phyloP scores from a whole-genome alignment of 2,329 filamentous ascomycete genomes.

The Colletotrichum sp. region DNA sequence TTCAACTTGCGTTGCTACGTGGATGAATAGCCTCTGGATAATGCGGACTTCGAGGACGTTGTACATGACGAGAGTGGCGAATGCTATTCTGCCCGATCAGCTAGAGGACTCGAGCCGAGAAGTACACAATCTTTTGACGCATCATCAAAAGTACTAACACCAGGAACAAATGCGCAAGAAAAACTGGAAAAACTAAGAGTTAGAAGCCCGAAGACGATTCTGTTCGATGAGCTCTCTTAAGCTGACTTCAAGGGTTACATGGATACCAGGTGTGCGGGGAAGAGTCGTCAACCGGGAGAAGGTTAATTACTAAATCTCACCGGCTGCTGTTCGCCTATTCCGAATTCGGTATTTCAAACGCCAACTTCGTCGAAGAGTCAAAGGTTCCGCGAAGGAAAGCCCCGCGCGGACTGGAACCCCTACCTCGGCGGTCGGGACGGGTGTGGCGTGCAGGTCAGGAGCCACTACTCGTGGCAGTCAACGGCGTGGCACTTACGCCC shows the following conservation, averaged over 20 bases:
- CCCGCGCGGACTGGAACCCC: neutral
- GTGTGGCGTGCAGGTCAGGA: neutral
- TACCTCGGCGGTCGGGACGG: neutral
- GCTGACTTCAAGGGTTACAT: neutral
- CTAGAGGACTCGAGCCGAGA: too few species aligned
- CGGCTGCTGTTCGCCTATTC: neutral
- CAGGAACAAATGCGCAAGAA: neutral
- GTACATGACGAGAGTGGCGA: neutral
- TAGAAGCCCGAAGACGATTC: neutral
- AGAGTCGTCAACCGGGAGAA: neutral
- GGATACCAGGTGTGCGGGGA: neutral
- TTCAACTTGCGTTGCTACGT: neutral
- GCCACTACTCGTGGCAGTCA: neutral
- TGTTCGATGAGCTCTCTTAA: neutral
- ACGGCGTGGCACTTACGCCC: neutral
- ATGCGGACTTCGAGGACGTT: neutral
- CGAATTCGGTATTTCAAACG: rapidly evolving
- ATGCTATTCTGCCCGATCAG: neutral
- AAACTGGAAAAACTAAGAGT: rapidly evolving
- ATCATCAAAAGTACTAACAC: too few species aligned
- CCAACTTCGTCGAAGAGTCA: neutral
- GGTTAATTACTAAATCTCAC: neutral
- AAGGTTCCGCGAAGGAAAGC: neutral
- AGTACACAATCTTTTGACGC: too few species aligned
- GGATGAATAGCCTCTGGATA: neutral